These are phyloP conservation scores for Grosmannia penicillata DNA, from an alignment of 2,329 filamentous ascomycete species.

Conservation along the genomic window DNA sequence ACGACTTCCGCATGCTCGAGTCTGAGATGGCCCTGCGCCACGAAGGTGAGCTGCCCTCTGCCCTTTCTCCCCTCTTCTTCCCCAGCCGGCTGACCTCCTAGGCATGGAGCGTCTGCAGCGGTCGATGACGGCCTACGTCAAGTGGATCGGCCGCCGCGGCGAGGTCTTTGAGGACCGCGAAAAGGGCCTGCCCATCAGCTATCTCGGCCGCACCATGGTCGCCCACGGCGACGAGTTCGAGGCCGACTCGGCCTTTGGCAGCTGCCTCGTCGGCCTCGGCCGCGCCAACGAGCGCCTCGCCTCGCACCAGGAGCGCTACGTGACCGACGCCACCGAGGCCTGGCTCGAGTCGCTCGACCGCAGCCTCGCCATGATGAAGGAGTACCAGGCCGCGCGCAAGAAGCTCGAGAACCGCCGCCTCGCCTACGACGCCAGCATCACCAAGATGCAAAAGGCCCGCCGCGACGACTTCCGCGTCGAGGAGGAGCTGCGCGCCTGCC, in stretches of 20 bases:
- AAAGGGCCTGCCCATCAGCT: constrained; percentile 65
- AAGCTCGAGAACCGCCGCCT: constrained; percentile 84
- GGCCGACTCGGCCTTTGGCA: constrained; percentile 77
- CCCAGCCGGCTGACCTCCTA: constrained; percentile 3
- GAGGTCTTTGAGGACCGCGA: constrained; percentile 73
- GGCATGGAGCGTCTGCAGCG: constrained; percentile 83
- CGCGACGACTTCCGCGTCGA: constrained; percentile 87
- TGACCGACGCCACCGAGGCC: constrained; percentile 59
- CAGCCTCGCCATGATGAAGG: constrained; percentile 88
- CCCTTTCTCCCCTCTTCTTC: not conserved
- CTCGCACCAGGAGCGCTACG: constrained; percentile 71
- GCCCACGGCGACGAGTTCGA: constrained; percentile 87
- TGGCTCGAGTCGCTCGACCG: constrained; percentile 91
- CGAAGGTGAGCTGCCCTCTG: constrained; percentile 45
- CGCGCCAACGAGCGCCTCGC: constrained; percentile 79
- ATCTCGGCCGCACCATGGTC: constrained; percentile 75
- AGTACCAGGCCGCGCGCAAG: constrained; percentile 86
- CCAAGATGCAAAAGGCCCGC: constrained; percentile 86
- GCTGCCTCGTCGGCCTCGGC: constrained; percentile 66
- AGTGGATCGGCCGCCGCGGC: constrained; percentile 71
- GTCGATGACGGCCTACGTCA: constrained; percentile 74
- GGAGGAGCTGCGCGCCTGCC: constrained; percentile 79
- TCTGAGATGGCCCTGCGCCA: constrained; percentile 79
- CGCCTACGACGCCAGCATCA: constrained; percentile 78
- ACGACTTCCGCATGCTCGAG: constrained; percentile 85